Evolutionary conservation across 495 filamentous ascomycete species (phyloP).

Genomic region (Clohesyomyces aquaticus): DNA sequence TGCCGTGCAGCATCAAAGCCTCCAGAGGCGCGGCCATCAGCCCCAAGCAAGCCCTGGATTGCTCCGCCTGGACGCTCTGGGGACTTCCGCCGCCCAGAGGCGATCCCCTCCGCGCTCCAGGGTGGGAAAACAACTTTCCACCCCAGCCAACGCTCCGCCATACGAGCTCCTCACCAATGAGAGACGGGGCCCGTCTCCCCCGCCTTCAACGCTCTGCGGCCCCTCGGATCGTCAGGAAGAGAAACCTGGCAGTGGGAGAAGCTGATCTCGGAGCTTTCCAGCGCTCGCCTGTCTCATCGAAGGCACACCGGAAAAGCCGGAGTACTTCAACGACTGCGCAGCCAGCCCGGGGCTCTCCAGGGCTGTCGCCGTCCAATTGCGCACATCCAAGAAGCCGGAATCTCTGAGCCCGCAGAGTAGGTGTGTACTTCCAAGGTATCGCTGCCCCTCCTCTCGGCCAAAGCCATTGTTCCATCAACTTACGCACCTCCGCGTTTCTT

Average conservation of each 20-base stretch:
- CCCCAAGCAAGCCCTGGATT: neutral
- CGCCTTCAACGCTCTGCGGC: neutral
- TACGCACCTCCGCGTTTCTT: neutral
- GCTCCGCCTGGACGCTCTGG: neutral
- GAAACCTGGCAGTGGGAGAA: neutral
- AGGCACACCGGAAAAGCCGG: neutral
- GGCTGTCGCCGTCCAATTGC: neutral
- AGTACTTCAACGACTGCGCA: conserved; percentile 6
- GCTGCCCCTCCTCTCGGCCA: conserved; percentile 1
- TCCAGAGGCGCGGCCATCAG: neutral
- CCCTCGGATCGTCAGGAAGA: neutral
- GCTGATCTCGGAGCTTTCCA: neutral
- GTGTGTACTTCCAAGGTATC: neutral
- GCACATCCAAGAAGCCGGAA: neutral
- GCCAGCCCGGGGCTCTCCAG: neutral
- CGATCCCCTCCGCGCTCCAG: neutral
- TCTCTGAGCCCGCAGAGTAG: neutral
- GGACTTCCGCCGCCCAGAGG: neutral
- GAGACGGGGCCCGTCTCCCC: neutral
- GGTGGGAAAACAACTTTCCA: neutral
- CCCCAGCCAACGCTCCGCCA: conserved; percentile 4
- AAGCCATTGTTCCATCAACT: neutral
- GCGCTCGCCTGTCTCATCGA: neutral
- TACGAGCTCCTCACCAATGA: conserved; percentile 19
- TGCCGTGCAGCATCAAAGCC: neutral